Percentiles rank a stretch among this genome's conserved stretches.
phyloP scores from a whole-genome alignment of 108 stramenopile genomes.

The Halocafeteria seosinensis region DNA sequence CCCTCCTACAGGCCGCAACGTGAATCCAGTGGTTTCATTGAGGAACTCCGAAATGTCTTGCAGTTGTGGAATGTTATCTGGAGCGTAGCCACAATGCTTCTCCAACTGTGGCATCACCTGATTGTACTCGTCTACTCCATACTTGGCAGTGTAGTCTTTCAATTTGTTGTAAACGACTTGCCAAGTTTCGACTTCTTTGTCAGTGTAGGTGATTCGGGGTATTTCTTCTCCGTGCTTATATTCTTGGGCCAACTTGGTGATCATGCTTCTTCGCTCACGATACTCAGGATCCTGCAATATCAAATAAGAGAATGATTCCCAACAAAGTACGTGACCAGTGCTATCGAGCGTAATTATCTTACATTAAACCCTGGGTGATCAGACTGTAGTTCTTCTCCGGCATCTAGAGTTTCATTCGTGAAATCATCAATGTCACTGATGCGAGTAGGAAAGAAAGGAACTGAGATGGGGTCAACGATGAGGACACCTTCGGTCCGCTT shows the following conservation, averaged over 20 bases:
- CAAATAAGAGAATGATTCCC: not conserved
- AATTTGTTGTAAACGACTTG: slow-evolving; percentile 66
- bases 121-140: slow-evolving; percentile 76
- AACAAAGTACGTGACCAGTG: not conserved
- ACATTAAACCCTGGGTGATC: slow-evolving; percentile 5
- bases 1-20: slow-evolving; percentile 76
- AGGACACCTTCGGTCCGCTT: not conserved
- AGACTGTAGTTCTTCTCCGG: slow-evolving; percentile 3
- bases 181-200: slow-evolving; percentile 72
- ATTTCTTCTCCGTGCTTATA: slow-evolving; percentile 56
- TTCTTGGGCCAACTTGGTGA: slow-evolving; percentile 47
- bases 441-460: slow-evolving; percentile 11
- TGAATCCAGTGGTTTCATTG: slow-evolving; percentile 51
- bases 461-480: not conserved
- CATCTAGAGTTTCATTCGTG: slow-evolving; percentile 10
- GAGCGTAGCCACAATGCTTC: slow-evolving; percentile 59
- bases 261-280: slow-evolving; percentile 48
- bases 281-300: slow-evolving; percentile 26
- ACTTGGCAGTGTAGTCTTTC: slow-evolving; percentile 53
- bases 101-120: slow-evolving; percentile 27
- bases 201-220: slow-evolving; percentile 61
- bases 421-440: slow-evolving; percentile 10
- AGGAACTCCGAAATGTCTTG: slow-evolving; percentile 63
- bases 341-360: not conserved
- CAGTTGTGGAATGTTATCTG: slow-evolving; percentile 65